Evolutionary conservation across 768 basidiomycete genomes (phyloP).

Genomic region (Galerina sulciceps): DNA sequence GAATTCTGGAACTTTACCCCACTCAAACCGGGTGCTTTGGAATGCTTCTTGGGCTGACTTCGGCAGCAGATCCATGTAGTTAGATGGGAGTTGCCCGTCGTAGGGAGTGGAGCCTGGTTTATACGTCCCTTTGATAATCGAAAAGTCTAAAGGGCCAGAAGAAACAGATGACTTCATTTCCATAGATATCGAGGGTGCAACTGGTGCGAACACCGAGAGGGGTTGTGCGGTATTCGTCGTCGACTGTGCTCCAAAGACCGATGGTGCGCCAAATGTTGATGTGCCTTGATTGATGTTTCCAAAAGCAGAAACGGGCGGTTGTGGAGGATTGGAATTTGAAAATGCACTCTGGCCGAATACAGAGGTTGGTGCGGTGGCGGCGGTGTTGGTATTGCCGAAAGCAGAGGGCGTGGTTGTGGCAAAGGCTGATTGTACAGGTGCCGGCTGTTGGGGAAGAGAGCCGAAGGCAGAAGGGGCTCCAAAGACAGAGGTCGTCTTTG

Average conservation of each 20-base stretch:
- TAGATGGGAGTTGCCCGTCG: conserved; percentile 55
- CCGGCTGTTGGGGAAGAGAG: neutral
- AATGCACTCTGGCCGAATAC: conserved; percentile 16
- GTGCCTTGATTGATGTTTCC: neutral
- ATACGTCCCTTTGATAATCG: conserved; percentile 28
- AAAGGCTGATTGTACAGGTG: conserved; percentile 20
- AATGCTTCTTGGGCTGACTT: conserved; percentile 56
- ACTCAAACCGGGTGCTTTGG: conserved; percentile 59
- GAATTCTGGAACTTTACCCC: conserved; percentile 75
- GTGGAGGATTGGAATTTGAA: conserved; percentile 4
- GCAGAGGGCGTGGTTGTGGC: conserved; percentile 13
- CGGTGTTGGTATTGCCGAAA: conserved; percentile 9
- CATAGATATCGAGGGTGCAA: conserved; percentile 8
- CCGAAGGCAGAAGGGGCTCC: conserved; percentile 19
- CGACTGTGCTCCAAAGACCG: neutral
- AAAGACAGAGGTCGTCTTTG: conserved; percentile 18
- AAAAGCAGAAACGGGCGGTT: conserved; percentile 19
- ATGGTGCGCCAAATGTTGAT: conserved; percentile 2
- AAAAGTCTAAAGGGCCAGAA: conserved; percentile 9
- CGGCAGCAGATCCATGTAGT: conserved; percentile 63
- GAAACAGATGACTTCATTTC: conserved; percentile 8
- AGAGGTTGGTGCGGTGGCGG: conserved; percentile 1
- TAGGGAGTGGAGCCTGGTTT: conserved; percentile 59
- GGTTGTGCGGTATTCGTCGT: neutral
- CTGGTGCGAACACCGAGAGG: conserved; percentile 10